Base-by-base conservation (phyloP, 805 yeast species). In the Millerozyma miso region DNA sequence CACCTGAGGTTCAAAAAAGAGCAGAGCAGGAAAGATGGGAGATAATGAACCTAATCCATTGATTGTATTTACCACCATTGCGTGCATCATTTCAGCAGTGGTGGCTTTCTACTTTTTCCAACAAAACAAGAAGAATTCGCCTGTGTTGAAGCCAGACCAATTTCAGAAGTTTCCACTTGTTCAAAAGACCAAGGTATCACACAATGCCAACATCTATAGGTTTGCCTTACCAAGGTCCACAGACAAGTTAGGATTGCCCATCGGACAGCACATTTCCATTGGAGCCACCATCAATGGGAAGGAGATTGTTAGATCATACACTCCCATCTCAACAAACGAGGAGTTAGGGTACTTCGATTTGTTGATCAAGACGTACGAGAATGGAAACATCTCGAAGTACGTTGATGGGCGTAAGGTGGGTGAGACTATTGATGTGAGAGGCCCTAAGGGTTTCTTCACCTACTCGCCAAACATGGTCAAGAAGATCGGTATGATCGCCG, bases 221-320 rank as follows among this genome's bases (percentile, higher is more conserved):
- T 88, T 91, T 59, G 87, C 83, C 10, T 76, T 91, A 53, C 96
- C 96, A 41, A 74, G 77, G 49, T 74, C 82, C 31, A 74, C 79
- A 40, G 89, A 86, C 59, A 72, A 80, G 37, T 76, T 91, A 48
- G 97, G 97, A 7, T 75, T 91, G 50, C 97, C 97, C 43, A 83
- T 88, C 57, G 98, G 98, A 41, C 97, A 91, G 69, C 97, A 91
- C 62, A 83, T 91, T 59, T 78, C 88, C 36, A 80, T 90, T 54
- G 79, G 79, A 16, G 91, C 95, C 15, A 70, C 64, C 35, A 83
- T 89, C 55, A 77, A 80, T 53, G 96, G 84, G 42, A 86, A 86
- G 67, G 90, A 85, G 55, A 73, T 88, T 40, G 79, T 85, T 40
- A 79, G 96, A 66, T 85, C 95, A 4, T 90, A 91, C 69, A 89